Evolutionary conservation across 345 rosid species (phyloP).

Genomic region (Camelina sativa): DNA sequence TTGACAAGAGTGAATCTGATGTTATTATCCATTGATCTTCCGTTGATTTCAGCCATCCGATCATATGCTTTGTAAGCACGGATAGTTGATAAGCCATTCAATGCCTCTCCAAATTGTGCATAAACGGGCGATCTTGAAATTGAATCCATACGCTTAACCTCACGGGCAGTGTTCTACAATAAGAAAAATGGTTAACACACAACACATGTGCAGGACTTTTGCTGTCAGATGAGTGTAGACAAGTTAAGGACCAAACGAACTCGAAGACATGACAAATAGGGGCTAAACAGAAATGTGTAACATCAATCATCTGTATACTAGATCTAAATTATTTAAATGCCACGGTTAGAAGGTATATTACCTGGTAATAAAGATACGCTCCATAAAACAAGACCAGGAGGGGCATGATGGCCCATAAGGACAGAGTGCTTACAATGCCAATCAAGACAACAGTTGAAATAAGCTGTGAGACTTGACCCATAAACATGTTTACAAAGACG

Average conservation of each 20-base stretch:
- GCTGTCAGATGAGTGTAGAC: slow-evolving; percentile 2
- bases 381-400: slow-evolving; percentile 90
- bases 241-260: slow-evolving; percentile 8
- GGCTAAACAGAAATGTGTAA: slow-evolving; percentile 1
- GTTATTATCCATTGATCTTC: slow-evolving; percentile 93
- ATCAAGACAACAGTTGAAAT: slow-evolving; percentile 94
- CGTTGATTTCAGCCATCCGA: slow-evolving; percentile 92
- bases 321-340: neutral
- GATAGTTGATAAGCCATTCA: slow-evolving; percentile 86
- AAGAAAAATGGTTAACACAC: slow-evolving; percentile 17
- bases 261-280: neutral
- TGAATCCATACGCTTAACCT: slow-evolving; percentile 97
- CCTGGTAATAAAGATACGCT: slow-evolving; percentile 90
- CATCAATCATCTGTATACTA: neutral
- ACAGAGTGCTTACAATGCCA: slow-evolving; percentile 96
- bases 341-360: slow-evolving; percentile 22
- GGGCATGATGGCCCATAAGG: slow-evolving; percentile 98
- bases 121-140: slow-evolving; percentile 93
- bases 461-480: slow-evolving; percentile 85
- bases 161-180: slow-evolving; percentile 88
- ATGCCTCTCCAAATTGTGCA: slow-evolving; percentile 98
- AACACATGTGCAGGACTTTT: neutral
- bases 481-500: slow-evolving; percentile 71
- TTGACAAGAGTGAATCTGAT: slow-evolving; percentile 88
- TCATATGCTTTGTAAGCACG: slow-evolving; percentile 99